These are phyloP conservation scores for Lindgomyces ingoldianus DNA, from an alignment of 495 filamentous ascomycete genomes.

Conservation along the genomic window DNA sequence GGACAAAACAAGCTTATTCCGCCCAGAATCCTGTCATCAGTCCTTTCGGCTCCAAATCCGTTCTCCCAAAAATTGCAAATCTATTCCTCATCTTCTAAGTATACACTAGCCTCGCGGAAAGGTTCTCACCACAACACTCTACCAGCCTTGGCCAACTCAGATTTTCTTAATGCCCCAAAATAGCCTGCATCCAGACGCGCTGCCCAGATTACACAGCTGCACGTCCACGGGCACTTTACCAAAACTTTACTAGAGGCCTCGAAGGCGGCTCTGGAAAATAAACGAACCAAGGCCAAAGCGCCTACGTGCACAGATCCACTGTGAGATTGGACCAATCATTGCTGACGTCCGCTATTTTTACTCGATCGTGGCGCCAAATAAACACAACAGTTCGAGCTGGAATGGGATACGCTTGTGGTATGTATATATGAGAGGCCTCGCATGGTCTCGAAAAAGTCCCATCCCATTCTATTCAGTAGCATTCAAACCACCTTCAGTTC, in stretches of 20 bases:
- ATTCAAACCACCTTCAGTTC: no score
- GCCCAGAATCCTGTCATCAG: background rate
- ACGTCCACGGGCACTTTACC: background rate
- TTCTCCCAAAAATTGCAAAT: background rate
- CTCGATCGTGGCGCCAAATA: background rate
- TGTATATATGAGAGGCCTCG: background rate
- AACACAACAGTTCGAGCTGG: background rate
- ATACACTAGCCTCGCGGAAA: background rate
- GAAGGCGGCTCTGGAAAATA: background rate
- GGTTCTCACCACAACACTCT: background rate
- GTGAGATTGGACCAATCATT: background rate
- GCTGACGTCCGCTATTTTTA: background rate
- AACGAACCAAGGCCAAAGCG: conserved; percentile 7
- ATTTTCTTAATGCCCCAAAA: conserved; percentile 1
- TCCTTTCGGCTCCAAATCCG: background rate
- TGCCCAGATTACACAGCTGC: background rate
- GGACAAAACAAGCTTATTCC: background rate
- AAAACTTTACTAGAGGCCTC: background rate
- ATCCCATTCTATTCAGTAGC: no score
- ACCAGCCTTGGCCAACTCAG: background rate
- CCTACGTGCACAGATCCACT: background rate
- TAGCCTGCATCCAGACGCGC: conserved; percentile 5
- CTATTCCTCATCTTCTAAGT: background rate
- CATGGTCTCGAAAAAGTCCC: background rate
- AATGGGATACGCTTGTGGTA: background rate